phyloP scores from a whole-genome alignment of 192 early-diverging fungal species.

The Haplosporangium gracile region DNA sequence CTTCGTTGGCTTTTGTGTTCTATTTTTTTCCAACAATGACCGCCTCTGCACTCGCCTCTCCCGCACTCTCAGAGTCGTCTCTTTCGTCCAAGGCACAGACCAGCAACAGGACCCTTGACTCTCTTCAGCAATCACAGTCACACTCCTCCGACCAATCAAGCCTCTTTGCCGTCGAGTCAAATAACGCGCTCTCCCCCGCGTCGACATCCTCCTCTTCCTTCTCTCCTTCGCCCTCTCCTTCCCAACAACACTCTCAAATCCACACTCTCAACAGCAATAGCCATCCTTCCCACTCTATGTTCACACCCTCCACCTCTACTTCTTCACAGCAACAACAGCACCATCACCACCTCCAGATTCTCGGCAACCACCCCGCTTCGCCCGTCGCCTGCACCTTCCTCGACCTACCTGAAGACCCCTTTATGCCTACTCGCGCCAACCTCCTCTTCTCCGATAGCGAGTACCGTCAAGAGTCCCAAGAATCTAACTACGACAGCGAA shows the following conservation, averaged over 20 bases:
- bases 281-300: conserved; percentile 16
- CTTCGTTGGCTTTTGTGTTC: neutral
- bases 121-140: conserved; percentile 28
- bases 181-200: conserved; percentile 34
- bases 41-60: conserved; percentile 47
- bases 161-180: conserved; percentile 2
- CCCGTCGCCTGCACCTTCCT: conserved; percentile 40
- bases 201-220: conserved; percentile 20
- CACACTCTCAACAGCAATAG: neutral
- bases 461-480: conserved; percentile 48
- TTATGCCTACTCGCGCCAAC: conserved; percentile 46
- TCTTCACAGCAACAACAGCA: conserved; percentile 15
- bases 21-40: conserved; percentile 31
- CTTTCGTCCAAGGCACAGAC: conserved; percentile 48
- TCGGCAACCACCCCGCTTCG: conserved; percentile 49
- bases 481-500: conserved; percentile 27
- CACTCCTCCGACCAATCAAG: neutral
- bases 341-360: conserved; percentile 50
- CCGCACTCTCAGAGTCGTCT: conserved; percentile 40
- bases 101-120: conserved; percentile 20
- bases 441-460: conserved; percentile 41
- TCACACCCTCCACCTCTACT: conserved; percentile 9
- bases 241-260: neutral
- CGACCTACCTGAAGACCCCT: conserved; percentile 43
- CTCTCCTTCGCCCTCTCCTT: conserved; percentile 18